A percentile compares a stretch with the other conserved stretches of the same genome.
Conservation (phyloP, 225 moss, liverwort and hornwort species). For the Marchantia polymorpha region DNA sequence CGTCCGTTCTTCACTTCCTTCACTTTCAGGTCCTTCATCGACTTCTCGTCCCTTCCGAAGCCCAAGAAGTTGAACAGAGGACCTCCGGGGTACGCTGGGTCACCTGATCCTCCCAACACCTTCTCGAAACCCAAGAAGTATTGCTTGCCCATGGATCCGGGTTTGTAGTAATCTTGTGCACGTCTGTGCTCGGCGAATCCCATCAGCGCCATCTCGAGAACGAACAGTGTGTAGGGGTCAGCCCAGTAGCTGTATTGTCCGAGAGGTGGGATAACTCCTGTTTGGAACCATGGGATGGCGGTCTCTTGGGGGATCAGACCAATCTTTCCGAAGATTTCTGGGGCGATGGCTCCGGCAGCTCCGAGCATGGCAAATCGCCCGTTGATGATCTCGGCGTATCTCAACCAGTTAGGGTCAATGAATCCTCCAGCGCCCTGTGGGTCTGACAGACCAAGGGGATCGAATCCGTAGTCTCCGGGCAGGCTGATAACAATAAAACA, state of each 20-base stretch:
- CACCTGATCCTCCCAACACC: conserved; percentile 71
- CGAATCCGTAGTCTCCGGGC: conserved; percentile 92
- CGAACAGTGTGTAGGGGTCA: conserved; percentile 85
- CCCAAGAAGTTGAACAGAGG: conserved; percentile 77
- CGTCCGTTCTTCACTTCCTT: conserved; percentile 98
- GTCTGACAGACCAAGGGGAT: conserved; percentile 82
- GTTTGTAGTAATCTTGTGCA: conserved; percentile 94
- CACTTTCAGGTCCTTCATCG: conserved; percentile 53
- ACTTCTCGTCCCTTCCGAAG: conserved; percentile 75
- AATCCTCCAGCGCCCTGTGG: conserved; percentile 87
- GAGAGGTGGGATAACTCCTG: conserved; percentile 68
- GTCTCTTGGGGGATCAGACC: conserved; percentile 76
- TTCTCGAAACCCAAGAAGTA: conserved; percentile 95
- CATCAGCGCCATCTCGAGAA: conserved; percentile 69
- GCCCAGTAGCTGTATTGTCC: conserved; percentile 85
- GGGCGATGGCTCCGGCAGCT: conserved; percentile 76
- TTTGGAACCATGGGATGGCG: conserved; percentile 73
- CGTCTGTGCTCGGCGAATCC: conserved; percentile 98
- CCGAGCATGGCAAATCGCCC: conserved; percentile 93
- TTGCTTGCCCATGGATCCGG: conserved; percentile 98
- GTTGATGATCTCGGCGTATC: conserved; percentile 88
- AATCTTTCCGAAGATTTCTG: conserved; percentile 62
- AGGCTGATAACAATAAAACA: conserved; percentile 31
- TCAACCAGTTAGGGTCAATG: conserved; percentile 83
- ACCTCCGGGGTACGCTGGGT: conserved; percentile 82